These are phyloP conservation scores for Corchorus olitorius DNA, from an alignment of 345 rosid species.

Conservation along the genomic window DNA sequence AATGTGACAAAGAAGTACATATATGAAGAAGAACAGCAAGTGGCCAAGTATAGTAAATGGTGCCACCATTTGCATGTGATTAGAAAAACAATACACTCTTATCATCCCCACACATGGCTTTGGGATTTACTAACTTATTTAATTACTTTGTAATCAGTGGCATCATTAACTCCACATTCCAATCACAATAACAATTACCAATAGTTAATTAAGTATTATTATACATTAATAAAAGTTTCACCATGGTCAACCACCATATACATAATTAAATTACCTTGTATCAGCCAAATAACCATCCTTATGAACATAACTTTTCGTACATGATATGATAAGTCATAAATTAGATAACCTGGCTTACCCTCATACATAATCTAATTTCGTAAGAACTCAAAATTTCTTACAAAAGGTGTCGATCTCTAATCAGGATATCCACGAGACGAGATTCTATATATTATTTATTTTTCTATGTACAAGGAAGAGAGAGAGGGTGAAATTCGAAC, in stretches of 20 bases:
- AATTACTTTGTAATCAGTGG: not conserved
- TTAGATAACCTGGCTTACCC: not conserved
- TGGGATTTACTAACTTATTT: not conserved
- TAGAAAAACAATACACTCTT: not conserved
- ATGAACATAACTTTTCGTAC: not conserved
- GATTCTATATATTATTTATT: too few relatives aligned
- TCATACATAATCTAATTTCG: too few relatives aligned
- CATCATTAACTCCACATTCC: not conserved
- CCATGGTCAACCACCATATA: not conserved
- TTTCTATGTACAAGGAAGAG: too few relatives aligned
- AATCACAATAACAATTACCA: not conserved
- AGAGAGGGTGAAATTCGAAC: too few relatives aligned
- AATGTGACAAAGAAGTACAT: too few relatives aligned
- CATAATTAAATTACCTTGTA: not conserved
- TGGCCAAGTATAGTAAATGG: not conserved
- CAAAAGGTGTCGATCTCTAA: too few relatives aligned
- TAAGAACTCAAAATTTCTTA: too few relatives aligned
- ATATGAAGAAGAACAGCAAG: not conserved
- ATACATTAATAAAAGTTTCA: not conserved
- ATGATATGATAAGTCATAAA: not conserved
- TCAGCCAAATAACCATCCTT: not conserved
- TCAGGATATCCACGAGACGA: too few relatives aligned
- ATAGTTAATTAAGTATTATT: not conserved
- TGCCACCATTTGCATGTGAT: not conserved
- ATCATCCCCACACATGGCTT: not conserved